Evolutionary conservation across 371 early-diverging fungal genomes (phyloP), one percentile per base, ranked within the genome.

Genomic region (Mortierella sp.): DNA sequence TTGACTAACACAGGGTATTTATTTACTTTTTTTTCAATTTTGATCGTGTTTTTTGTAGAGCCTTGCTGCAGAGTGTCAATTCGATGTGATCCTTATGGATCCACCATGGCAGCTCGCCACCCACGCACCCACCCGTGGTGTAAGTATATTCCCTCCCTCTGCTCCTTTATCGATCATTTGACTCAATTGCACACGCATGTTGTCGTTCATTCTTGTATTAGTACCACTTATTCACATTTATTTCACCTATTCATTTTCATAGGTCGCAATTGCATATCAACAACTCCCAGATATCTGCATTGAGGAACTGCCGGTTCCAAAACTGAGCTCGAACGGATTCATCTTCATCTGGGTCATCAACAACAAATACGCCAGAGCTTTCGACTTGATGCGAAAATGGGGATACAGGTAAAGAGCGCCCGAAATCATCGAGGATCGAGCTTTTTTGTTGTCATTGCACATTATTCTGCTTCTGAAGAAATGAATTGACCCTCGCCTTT

Each of bases 41-140:
- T 43, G 16, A 64, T 50, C 26, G 50, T 68, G 34, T 47, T 39
- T 41, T 31, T 29, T 34, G 53, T 80, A 94, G 93, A 87, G 86
- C 71, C 87, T 97, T 48, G 96, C 95, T 3, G 85, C 85, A 47
- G 93, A 91, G 66, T 92, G 93, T 71, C 97, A 97, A 78, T 97
- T 97, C 73, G 97, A 97, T 84, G 96, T 95, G 37, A 95, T 97
- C 68, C 85, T 95, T 37, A 95, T 97, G 90, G 98, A 97, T 89
- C 98, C 98, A 68, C 97, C 98, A 83, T 97, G 98, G 97, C 98
- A 97, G 89, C 90, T 97, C 31, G 97, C 98, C n/a, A 95, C 96
- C 22, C 94, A 96, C 79, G 95, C 96, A 2, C 98, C 98, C 11
- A 96, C 97, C 0, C 93, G 98, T 65, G 98, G 96, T 80, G 97